Conservation (phyloP, 2,329 filamentous ascomycete genomes). For the Rasamsonia emersonii region DNA sequence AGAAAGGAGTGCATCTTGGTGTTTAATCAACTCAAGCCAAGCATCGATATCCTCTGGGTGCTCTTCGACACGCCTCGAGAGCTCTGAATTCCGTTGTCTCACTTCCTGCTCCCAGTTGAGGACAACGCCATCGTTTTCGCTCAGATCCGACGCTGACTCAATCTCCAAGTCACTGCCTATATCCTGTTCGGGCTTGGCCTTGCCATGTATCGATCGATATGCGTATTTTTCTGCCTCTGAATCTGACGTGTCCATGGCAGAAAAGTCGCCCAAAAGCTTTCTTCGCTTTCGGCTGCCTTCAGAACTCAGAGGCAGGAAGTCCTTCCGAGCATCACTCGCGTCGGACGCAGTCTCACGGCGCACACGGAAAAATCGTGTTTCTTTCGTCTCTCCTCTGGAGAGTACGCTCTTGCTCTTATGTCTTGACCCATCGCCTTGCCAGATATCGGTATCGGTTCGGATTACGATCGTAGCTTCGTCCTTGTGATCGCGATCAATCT, state of each 20-base stretch:
- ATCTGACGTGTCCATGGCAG: conserved; percentile 14
- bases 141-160: conserved; percentile 40
- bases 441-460: conserved; percentile 17
- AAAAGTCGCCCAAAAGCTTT: conserved; percentile 16
- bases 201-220: conserved; percentile 59
- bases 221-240: conserved; percentile 45
- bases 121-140: conserved; percentile 29
- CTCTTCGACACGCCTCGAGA: conserved; percentile 57
- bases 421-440: conserved; percentile 36
- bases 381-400: conserved; percentile 17
- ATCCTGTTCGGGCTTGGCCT: conserved; percentile 43
- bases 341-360: conserved; percentile 13
- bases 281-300: conserved; percentile 32
- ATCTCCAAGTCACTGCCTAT: conserved; percentile 42
- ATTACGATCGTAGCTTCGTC: conserved; percentile 31
- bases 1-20: conserved; percentile 63
- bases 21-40: conserved; percentile 71
- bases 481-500: conserved; percentile 57
- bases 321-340: conserved; percentile 16
- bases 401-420: conserved; percentile 36
- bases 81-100: conserved; percentile 37
- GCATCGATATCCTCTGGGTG: conserved; percentile 58
- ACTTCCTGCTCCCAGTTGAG: conserved; percentile 37
- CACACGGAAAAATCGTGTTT: conserved; percentile 18
- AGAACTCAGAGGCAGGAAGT: conserved; percentile 25